Evolutionary conservation across 2,329 filamentous ascomycete genomes (phyloP).

Genomic region (Monosporascus sp.): DNA sequence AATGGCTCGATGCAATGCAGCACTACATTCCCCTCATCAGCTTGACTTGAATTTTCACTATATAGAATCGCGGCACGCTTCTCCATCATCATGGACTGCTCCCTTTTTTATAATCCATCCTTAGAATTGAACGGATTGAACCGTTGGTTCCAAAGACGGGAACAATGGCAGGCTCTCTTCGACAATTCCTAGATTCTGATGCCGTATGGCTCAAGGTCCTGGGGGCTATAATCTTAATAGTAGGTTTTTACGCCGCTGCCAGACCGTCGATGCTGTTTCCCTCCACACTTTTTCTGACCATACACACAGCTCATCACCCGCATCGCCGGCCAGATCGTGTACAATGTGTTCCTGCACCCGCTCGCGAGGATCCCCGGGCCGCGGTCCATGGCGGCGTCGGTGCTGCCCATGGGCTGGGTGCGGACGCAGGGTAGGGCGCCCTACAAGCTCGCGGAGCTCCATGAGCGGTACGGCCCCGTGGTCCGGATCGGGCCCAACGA

Average conservation of each 20-base stretch:
- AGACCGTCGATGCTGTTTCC: too few relatives aligned
- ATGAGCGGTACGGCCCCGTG: slow-evolving; percentile 37
- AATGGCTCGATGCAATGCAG: not conserved
- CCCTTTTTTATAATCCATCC: too few relatives aligned
- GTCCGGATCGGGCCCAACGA: slow-evolving; percentile 32
- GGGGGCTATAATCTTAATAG: not conserved
- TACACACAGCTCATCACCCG: slow-evolving; percentile 1
- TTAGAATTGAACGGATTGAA: too few relatives aligned
- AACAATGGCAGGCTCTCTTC: too few relatives aligned
- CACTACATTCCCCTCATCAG: not conserved
- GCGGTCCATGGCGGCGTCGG: slow-evolving; percentile 9
- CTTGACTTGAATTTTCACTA: not conserved
- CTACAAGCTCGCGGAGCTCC: slow-evolving; percentile 16
- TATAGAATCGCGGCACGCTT: not conserved
- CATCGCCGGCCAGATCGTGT: slow-evolving; percentile 5
- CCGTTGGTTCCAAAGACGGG: too few relatives aligned
- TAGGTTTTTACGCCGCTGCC: not conserved
- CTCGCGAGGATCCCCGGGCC: slow-evolving; percentile 10
- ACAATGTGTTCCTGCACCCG: slow-evolving; percentile 15
- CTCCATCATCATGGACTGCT: not conserved
- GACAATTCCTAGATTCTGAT: not conserved
- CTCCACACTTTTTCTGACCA: too few relatives aligned
- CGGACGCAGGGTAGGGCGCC: slow-evolving; percentile 5
- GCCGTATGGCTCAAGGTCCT: not conserved
- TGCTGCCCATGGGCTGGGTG: slow-evolving; percentile 9